A percentile compares a stretch with the other conserved stretches of the same genome.
phyloP scores from a whole-genome alignment of 257 asterid species.

The Solanum gandarillasii region DNA sequence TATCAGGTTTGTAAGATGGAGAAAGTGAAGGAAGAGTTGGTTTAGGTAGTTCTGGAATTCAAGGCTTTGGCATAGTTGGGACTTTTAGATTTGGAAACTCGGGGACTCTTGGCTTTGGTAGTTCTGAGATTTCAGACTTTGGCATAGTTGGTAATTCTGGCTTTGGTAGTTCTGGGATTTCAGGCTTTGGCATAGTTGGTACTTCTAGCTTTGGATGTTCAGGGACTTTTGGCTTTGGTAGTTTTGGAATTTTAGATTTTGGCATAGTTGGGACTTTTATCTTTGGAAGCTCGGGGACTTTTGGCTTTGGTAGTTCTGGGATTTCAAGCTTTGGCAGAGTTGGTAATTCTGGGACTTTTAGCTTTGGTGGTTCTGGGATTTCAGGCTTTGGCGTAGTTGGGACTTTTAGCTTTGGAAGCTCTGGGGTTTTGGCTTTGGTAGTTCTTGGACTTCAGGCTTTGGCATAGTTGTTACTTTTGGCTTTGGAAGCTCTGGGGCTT shows the following conservation, averaged over 20 bases:
- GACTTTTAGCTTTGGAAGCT: neutral
- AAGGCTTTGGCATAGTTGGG: neutral
- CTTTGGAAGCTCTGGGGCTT: neutral
- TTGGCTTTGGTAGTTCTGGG: too few species aligned
- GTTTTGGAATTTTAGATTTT: too few species aligned
- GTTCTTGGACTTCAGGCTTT: conserved; percentile 2
- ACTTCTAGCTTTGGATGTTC: too few species aligned
- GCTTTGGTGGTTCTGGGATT: neutral
- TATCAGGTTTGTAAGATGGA: neutral
- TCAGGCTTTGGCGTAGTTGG: neutral
- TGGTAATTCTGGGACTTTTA: neutral
- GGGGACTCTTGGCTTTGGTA: neutral
- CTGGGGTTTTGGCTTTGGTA: neutral
- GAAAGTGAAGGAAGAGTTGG: neutral
- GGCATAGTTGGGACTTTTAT: too few species aligned
- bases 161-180: neutral
- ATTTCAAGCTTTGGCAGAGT: neutral
- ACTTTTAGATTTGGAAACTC: neutral
- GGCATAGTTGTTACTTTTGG: neutral
- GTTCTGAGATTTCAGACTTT: too few species aligned
- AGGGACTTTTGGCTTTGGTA: too few species aligned
- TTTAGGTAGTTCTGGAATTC: neutral
- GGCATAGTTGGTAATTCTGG: too few species aligned
- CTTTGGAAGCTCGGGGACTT: too few species aligned
- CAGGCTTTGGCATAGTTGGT: too few species aligned